Evolutionary conservation across 2,329 filamentous ascomycete species (phyloP), one percentile per base, ranked within the genome.

Genomic region (Dactylellina haptotyla): DNA sequence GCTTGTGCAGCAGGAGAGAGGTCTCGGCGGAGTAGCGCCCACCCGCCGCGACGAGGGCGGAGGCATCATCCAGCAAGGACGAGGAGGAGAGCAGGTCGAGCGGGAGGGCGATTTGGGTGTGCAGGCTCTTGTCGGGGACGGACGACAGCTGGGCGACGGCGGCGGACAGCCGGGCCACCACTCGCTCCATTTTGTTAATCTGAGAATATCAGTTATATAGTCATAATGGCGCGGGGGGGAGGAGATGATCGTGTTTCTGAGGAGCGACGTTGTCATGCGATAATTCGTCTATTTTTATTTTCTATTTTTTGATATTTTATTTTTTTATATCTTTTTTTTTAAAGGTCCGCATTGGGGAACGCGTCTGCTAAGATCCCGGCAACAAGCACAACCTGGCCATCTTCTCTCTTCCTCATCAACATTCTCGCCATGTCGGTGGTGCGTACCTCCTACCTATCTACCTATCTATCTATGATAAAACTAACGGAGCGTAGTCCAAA

Each of bases 401-500:
- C 25, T 16, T 30, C 20, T n/a, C 37, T n/a, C n/a, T n/a, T 41
- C 6, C 18, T 28, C 56, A 23, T 23, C 53, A 26, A 43, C 53
- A 18, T 43, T n/a, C 30, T 37, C 39, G 41, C 41, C 54, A 58
- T 58, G 54, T 58, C 39, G 54, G 54, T 28, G 54, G 54, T 58
- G 30, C 30, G 54, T 26, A n/a, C n/a, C 6, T 25, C 4, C 26
- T 28, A 20, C n/a, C 30, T 32, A 12, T 34, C 37, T 34, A 20
- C 23, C 23, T 54, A 20, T 53, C 25, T 23, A 8, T 3, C n/a
- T 14, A 12, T 12, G 39, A 8, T 9, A 25, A 18, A 23, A 26
- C 58, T 53, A 45, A 53, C 9, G 12, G 39, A 26, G 10, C 14
- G 32, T 20, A 87, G 82, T 85, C 86, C 76, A 99, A 99, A 84